Conservation (phyloP, 768 basidiomycete genomes). For the Tephrocybe sp. region DNA sequence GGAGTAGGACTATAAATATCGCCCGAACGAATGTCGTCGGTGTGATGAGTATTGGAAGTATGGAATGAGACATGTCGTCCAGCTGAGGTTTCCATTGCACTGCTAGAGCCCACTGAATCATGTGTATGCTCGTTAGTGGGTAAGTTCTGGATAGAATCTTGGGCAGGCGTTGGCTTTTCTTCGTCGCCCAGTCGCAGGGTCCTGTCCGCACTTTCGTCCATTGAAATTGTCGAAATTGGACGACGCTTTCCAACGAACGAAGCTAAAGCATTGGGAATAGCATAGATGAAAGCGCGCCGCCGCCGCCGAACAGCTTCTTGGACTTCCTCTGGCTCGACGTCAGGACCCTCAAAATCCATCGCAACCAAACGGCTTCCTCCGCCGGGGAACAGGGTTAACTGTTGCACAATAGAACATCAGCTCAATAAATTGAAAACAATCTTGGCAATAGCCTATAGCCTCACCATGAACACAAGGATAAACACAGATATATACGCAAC, state of each 20-base stretch:
- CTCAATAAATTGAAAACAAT: no score
- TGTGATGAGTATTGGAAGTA: slow-evolving; percentile 16
- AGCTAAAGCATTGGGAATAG: slow-evolving; percentile 15
- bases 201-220: not conserved
- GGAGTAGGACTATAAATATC: slow-evolving; percentile 5
- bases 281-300: slow-evolving; percentile 25
- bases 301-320: slow-evolving; percentile 39
- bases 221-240: not conserved
- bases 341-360: slow-evolving; percentile 65
- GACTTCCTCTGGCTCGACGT: slow-evolving; percentile 56
- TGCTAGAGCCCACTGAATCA: not conserved
- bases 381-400: slow-evolving; percentile 66
- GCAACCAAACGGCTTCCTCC: slow-evolving; percentile 54
- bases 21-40: slow-evolving; percentile 12
- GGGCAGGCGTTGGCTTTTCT: not conserved
- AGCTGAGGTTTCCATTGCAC: not conserved
- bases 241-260: not conserved
- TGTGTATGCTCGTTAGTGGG: not conserved
- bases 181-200: not conserved
- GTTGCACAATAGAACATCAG: not conserved
- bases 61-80: slow-evolving; percentile 22
- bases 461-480: slow-evolving; percentile 56
- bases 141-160: not conserved
- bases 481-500: slow-evolving; percentile 67
- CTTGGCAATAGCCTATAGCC: slow-evolving; percentile 11